Evolutionary conservation across 2,329 filamentous ascomycete genomes (phyloP), one percentile per base, ranked within the genome.

Genomic region (Rhinocladiella mackenziei): DNA sequence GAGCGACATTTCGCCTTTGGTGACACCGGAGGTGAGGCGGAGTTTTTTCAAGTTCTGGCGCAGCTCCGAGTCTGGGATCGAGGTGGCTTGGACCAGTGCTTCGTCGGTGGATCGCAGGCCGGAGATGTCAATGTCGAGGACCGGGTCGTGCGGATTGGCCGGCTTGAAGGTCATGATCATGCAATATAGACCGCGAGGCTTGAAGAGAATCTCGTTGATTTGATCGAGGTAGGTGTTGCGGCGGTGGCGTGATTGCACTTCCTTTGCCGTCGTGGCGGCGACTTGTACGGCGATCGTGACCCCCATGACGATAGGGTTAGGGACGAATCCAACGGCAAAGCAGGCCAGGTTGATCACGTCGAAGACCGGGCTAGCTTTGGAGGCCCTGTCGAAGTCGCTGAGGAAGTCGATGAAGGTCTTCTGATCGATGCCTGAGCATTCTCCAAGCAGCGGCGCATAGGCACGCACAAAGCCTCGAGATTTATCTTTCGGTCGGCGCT

Each of bases 131-230:
- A 51, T 28, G 20, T 35, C 37, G 14, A 54, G 17, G 31, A 54
- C 17, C 4, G 48, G 56, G 11, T 62, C 55, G 13, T 55, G 45
- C 0, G 58, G 49, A 3, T 69, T 39, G 31, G 48, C 65, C 0
- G 72, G 70, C 39, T 72, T 72, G 63, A 67, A 78, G 1, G 73
- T 73, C 62, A 81, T 70, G 26, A 83, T 65, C 14, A 77, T 62
- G 47, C 68, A 72, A 59, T 72, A 76, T 0, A 81, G 65, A 0
- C 78, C 78, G 2, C 69, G 69, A 0, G 78, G 77, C 34, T 67
- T 69, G 58, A 82, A 83, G 46, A 78, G 71, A 2, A 74, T 65
- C 6, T 71, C 65, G 54, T 81, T 82, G 54, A 78, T 68, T 25
- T 65, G 61, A 51, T 79, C 70, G 11, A 83, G 67, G 56, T 77